Base-by-base conservation (phyloP, 805 yeast species). In the Metschnikowia koreensis region DNA sequence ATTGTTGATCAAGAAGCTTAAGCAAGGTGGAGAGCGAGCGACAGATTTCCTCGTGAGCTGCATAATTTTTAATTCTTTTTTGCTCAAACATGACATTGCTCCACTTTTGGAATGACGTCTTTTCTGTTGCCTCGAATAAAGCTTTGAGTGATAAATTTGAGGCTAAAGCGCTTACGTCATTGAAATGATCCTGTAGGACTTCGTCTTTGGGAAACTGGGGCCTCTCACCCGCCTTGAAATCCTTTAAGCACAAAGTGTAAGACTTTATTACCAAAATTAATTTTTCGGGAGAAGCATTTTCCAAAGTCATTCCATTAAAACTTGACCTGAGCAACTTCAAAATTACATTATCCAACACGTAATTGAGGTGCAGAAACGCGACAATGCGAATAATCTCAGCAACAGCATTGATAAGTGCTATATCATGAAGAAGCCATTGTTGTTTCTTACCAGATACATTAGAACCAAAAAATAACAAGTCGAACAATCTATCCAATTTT, bases 361-460 rank as follows among this genome's bases (percentile, higher is more conserved):
- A 87, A 61, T 86, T 91, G 53, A 87, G 80, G 56, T 90, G 90
- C 22, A 87, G 83, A 59, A 76, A 87, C 0, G 97, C 97, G 39
- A 88, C 79, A 1, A 87, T 81, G 15, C 96, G 79, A n/a, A 91
- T 72, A 13, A 88, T 75, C 57, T 87, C 90, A 0, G 87, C 83
- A 17, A 90, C 67, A 0, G 94, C 84, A 41, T 81, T 80, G 6
- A 87, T 76, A 15, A 90, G 67, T 9, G 76, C 71, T 2, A 80
- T 66, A 57, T 89, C 94, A 4, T 84, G 74, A 0, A 82, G 76
- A 1, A 87, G 68, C 97, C 97, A 93, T 38, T 83, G 82, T 57
- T 85, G 88, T 58, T 87, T 89, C 52, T 79, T 80, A 38, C 71
- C 70, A 12, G 65, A 54, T 1, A 67, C 61, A 27, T 59, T 65